A percentile compares a stretch with the other conserved stretches of the same genome.
Evolutionary conservation across 2,329 filamentous ascomycete species (phyloP).

Genomic region (Sphaerulina vaccinii): DNA sequence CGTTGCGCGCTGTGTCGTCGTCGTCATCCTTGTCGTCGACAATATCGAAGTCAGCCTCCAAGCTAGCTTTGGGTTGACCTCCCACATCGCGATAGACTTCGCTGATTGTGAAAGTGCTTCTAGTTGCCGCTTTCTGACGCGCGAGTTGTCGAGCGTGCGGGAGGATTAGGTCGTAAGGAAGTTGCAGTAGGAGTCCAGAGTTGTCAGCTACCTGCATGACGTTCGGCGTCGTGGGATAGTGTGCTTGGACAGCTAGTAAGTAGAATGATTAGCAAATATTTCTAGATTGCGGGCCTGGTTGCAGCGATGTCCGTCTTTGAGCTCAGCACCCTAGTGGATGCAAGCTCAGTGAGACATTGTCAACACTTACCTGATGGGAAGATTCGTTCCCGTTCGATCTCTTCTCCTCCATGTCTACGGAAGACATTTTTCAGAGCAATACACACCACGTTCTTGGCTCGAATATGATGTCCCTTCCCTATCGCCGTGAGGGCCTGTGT

Average conservation of each 20-base stretch:
- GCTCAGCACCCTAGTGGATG: too few species aligned
- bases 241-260: constrained; percentile 60
- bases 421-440: constrained; percentile 76
- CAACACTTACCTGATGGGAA: too few species aligned
- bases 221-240: constrained; percentile 65
- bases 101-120: constrained; percentile 83
- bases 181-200: constrained; percentile 81
- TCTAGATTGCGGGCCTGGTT: too few species aligned
- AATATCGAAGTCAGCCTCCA: constrained; percentile 95
- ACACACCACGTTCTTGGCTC: constrained; percentile 58
- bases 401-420: constrained; percentile 82
- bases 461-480: constrained; percentile 28
- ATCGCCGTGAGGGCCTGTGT: constrained; percentile 32
- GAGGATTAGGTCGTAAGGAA: constrained; percentile 91
- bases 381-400: constrained; percentile 69
- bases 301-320: too few species aligned
- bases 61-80: constrained; percentile 76
- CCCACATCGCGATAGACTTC: constrained; percentile 83
- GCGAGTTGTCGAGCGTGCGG: constrained; percentile 84
- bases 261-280: too few species aligned
- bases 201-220: constrained; percentile 78
- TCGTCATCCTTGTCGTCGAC: constrained; percentile 65
- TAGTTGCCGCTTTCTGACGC: constrained; percentile 62
- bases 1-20: constrained; percentile 80
- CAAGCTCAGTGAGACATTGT: too few species aligned